Percentiles rank a stretch among this genome's conserved stretches.
phyloP scores from a whole-genome alignment of 164 flowering plant species.

The Aristolochia fimbriata region DNA sequence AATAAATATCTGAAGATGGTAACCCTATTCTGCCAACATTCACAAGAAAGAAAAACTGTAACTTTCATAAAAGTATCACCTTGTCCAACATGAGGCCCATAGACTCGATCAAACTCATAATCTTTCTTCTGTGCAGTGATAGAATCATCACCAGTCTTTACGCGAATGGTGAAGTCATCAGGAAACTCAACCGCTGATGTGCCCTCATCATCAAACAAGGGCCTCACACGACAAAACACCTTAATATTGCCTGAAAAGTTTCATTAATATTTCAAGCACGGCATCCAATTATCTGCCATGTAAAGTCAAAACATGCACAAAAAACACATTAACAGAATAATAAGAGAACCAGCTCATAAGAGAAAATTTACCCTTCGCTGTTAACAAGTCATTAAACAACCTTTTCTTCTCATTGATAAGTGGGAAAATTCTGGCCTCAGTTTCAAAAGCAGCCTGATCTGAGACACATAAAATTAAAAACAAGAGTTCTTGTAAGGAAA shows the following conservation, averaged over 20 bases:
- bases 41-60: not conserved
- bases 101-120: slow-evolving; percentile 93
- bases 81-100: slow-evolving; percentile 99
- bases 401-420: slow-evolving; percentile 77
- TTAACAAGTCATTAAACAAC: slow-evolving; percentile 88
- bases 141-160: slow-evolving; percentile 63
- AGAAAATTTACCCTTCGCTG: slow-evolving; percentile 67
- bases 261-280: slow-evolving; percentile 8
- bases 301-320: not conserved
- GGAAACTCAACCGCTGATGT: slow-evolving; percentile 82
- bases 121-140: slow-evolving; percentile 73
- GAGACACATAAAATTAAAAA: slow-evolving; percentile 9
- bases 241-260: slow-evolving; percentile 69
- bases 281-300: not conserved
- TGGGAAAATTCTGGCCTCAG: slow-evolving; percentile 82
- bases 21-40: not conserved
- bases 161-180: slow-evolving; percentile 74
- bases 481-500: not conserved
- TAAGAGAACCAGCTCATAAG: not conserved
- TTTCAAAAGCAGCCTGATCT: slow-evolving; percentile 86
- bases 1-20: not conserved
- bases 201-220: slow-evolving; percentile 92
- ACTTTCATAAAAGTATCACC: slow-evolving; percentile 43
- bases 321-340: not conserved
- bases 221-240: slow-evolving; percentile 87